phyloP scores from a whole-genome alignment of 257 asterid species.

The Ophiorrhiza pumila region DNA sequence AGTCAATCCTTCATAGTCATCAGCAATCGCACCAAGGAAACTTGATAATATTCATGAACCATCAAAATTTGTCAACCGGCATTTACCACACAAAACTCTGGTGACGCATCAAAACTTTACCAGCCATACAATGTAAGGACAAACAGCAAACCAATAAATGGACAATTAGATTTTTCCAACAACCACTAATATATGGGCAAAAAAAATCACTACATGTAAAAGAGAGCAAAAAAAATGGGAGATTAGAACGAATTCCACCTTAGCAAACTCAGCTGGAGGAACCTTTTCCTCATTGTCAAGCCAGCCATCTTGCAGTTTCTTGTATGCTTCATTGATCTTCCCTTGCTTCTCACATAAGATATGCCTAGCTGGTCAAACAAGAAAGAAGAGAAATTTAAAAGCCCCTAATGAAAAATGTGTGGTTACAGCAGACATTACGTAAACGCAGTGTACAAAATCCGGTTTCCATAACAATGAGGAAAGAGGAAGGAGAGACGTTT shows the following conservation, averaged over 20 bases:
- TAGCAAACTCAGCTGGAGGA: constrained; percentile 96
- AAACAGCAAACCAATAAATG: no score
- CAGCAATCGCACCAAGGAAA: no score
- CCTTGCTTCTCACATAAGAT: constrained; percentile 94
- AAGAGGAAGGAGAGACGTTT: constrained; percentile 51
- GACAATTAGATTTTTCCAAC: no score
- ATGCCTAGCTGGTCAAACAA: constrained; percentile 66
- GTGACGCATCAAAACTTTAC: no score
- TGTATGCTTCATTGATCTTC: constrained; percentile 90
- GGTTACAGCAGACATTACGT: background rate
- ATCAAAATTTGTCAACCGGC: no score
- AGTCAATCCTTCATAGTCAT: no score
- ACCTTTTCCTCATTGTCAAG: constrained; percentile 85
- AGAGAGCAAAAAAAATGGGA: background rate
- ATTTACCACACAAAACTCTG: no score
- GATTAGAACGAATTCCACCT: constrained; percentile 38
- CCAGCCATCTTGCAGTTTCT: constrained; percentile 96
- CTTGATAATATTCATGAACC: no score
- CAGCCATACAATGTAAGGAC: no score
- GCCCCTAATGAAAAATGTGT: background rate
- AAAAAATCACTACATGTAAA: no score
- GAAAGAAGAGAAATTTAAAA: background rate
- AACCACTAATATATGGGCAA: no score
- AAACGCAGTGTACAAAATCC: background rate
- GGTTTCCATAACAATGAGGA: background rate